Percentiles rank a stretch among this genome's conserved stretches.
Conservation (phyloP, 768 basidiomycete genomes). For the Gloeopeniophorella convolvens region DNA sequence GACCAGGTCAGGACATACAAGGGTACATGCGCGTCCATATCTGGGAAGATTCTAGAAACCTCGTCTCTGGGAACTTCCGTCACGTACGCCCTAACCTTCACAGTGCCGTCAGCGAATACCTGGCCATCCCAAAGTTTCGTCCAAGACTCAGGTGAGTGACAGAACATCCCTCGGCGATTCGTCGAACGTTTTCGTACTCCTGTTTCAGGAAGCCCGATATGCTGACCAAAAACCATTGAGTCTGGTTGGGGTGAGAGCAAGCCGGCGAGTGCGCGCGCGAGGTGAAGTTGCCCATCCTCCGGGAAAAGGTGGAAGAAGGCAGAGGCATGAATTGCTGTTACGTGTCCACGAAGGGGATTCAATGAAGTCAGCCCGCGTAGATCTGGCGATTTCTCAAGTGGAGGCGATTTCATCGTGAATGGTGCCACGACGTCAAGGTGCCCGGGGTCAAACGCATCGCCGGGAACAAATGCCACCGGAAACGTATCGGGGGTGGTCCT, state of each 20-base stretch:
- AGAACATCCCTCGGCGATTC: constrained; percentile 23
- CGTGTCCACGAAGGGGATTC: constrained; percentile 37
- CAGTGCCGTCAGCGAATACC: constrained; percentile 31
- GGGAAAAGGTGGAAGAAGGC: constrained; percentile 45
- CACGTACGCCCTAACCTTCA: constrained; percentile 24
- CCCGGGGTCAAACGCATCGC: constrained; percentile 43
- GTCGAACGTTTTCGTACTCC: constrained; percentile 18
- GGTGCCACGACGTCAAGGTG: constrained; percentile 31
- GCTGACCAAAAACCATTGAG: constrained; percentile 41
- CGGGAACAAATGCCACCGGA: constrained; percentile 47
- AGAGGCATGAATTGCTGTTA: constrained; percentile 43
- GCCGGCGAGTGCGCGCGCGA: constrained; percentile 36
- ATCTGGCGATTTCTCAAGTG: constrained; percentile 20
- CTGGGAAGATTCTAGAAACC: too few relatives aligned
- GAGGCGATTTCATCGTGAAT: constrained; percentile 22
- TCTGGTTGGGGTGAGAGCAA: constrained; percentile 39
- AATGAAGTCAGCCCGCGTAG: constrained; percentile 33
- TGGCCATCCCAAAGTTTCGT: constrained; percentile 32
- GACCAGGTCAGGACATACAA: not conserved
- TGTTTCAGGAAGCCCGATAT: constrained; percentile 30
- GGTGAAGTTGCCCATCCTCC: constrained; percentile 33
- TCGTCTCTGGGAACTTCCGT: not conserved
- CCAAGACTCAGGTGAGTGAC: constrained; percentile 34
- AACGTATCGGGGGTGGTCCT: constrained; percentile 43
- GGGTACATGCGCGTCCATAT: not conserved